Percentiles rank a stretch among this genome's conserved stretches.
Conservation (phyloP, 2,329 filamentous ascomycete species). For the Nemania sp. region DNA sequence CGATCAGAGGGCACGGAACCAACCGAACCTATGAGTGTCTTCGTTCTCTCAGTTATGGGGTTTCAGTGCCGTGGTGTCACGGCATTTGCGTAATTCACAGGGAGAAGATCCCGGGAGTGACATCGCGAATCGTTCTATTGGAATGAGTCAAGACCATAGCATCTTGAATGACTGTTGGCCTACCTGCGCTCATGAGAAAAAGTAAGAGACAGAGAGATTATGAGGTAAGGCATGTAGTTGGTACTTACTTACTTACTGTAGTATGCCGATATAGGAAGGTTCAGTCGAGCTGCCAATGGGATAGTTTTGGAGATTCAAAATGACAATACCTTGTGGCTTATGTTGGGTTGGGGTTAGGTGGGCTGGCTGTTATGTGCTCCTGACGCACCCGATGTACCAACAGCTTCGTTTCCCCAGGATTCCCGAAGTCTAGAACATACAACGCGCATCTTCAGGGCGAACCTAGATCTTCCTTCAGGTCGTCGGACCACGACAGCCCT, state of each 20-base stretch:
- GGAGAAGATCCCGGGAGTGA: conserved; percentile 6
- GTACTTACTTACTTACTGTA: neutral
- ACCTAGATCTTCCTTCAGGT: neutral
- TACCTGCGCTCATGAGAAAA: neutral
- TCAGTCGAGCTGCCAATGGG: conserved; percentile 5
- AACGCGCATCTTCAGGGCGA: neutral
- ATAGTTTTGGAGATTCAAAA: neutral
- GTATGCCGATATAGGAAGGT: conserved; percentile 10
- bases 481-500: conserved; percentile 13
- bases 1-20: neutral
- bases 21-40: no score
- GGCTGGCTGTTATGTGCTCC: neutral
- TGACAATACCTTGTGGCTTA: neutral
- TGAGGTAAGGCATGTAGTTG: conserved; percentile 7
- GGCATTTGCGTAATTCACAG: conserved; percentile 13
- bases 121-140: conserved; percentile 3
- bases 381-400: neutral
- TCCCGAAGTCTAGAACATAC: conserved; percentile 13
- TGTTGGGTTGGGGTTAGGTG: neutral
- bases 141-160: no score
- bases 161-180: no score
- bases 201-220: conserved; percentile 1
- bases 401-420: conserved; percentile 3
- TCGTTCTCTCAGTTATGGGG: neutral
- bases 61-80: conserved; percentile 8